Evolutionary conservation across 192 early-diverging fungal species (phyloP), one percentile per base, ranked within the genome.

Genomic region (Nowakowskiella sp.): DNA sequence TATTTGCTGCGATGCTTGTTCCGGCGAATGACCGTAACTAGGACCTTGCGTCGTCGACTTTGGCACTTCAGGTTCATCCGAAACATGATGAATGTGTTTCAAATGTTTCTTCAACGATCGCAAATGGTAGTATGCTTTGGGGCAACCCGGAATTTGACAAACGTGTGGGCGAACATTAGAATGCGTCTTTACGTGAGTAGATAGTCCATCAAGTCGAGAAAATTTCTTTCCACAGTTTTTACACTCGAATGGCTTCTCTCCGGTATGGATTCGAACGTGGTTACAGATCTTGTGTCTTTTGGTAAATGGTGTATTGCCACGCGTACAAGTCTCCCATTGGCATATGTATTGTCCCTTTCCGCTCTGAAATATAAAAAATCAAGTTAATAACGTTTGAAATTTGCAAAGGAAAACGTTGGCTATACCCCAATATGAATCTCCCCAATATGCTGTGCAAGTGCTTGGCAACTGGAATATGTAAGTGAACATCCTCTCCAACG

Each of bases 231-330:
- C 69, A 46, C 69, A 71, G 2, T 51, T 61, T 6, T 56, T 57
- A 34, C 69, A 71, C 9, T 19, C 47, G 49, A 67, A 71, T 0
- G 69, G 69, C 9, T 65, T 55, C 43, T 71, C 69, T 19, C 66
- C 66, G 27, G 69, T 71, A 47, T 71, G 69, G 4, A 64, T 71
- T 3, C 69, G 54, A 10, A 69, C 42, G 29, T 71, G 69, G 54
- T 71, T 66, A 39, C 64, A 65, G 28, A 71, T 67, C 52, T 71
- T 71, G 69, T 71, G 69, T 8, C 69, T 34, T 42, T 71, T 71
- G 26, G 55, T 43, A 44, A 71, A 71, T 31, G 64, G 61, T 6
- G 52, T 32, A 22, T 49, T 29, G 7, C 25, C 26, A 10, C 69
- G 56, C 0, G 49, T 42, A 44, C 69, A 71, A 22, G 53, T 61